Conservation (phyloP, 768 basidiomycete genomes). For the Boletus coccyginus region DNA sequence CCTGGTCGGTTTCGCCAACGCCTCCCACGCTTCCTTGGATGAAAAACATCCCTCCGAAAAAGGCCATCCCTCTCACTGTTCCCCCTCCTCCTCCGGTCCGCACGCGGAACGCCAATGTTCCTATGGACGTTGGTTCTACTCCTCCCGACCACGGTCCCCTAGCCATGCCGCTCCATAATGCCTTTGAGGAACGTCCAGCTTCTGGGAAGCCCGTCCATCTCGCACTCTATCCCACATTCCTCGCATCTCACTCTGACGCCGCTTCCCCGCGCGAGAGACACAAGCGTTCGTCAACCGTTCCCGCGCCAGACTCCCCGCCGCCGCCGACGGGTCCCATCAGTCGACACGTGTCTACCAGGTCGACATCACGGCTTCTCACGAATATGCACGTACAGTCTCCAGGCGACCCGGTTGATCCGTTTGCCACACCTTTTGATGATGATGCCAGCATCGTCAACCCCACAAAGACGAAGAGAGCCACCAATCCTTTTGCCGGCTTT, state of each 20-base stretch:
- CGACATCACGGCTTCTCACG: constrained; percentile 46
- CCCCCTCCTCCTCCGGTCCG: constrained; percentile 32
- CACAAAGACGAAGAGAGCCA: constrained; percentile 41
- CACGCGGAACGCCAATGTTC: constrained; percentile 35
- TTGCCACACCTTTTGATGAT: constrained; percentile 80
- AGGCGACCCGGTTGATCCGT: constrained; percentile 44
- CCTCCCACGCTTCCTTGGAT: constrained; percentile 26
- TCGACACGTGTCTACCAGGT: constrained; percentile 24
- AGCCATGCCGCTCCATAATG: constrained; percentile 43
- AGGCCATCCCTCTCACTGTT: constrained; percentile 34
- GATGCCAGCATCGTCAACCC: constrained; percentile 43
- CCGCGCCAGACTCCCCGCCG: constrained; percentile 15
- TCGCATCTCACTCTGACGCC: constrained; percentile 3
- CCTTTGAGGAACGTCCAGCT: constrained; percentile 28
- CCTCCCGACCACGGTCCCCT: constrained; percentile 24
- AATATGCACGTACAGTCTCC: constrained; percentile 41
- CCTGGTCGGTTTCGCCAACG: constrained; percentile 32
- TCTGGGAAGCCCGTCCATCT: constrained; percentile 18
- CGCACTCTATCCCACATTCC: constrained; percentile 15
- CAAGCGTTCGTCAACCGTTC: constrained; percentile 21
- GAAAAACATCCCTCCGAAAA: constrained; percentile 24
- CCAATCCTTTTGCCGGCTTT: constrained; percentile 49
- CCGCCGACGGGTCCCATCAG: constrained; percentile 12
- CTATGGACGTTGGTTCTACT: constrained; percentile 33
- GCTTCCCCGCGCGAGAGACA: constrained; percentile 16